phyloP scores from a whole-genome alignment of 1,139 yeast genomes.

The Yamadazyma aaseri region DNA sequence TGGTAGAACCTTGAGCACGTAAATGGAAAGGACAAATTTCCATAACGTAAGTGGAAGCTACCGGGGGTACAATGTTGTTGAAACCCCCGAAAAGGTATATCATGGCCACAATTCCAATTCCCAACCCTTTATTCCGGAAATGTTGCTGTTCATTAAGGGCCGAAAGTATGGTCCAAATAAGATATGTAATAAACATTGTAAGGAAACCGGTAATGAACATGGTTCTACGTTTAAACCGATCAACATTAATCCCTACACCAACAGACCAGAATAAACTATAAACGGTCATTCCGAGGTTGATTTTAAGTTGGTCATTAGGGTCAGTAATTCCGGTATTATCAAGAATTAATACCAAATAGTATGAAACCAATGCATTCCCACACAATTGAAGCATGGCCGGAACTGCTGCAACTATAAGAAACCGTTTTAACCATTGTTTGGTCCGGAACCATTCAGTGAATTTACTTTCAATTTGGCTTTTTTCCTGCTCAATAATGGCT shows the following conservation, averaged over 20 bases:
- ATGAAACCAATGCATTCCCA: constrained; percentile 16
- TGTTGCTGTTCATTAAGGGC: constrained; percentile 31
- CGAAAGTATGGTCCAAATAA: constrained; percentile 30
- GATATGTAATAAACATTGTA: constrained; percentile 14
- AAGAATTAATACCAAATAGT: constrained; percentile 16
- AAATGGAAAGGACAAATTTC: constrained; percentile 12
- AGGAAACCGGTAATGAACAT: constrained; percentile 1
- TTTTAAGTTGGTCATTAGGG: constrained; percentile 1
- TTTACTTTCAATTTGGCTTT: constrained; percentile 12
- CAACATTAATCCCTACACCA: constrained; percentile 9
- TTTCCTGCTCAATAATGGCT: constrained; percentile 24
- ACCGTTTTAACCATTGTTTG: constrained; percentile 7
- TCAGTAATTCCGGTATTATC: constrained; percentile 16
- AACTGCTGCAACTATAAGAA: constrained; percentile 9
- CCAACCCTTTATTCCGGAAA: constrained; percentile 23
- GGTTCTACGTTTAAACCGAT: constrained; percentile 8
- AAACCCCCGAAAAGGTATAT: constrained; percentile 15
- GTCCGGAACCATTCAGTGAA: constrained; percentile 26
- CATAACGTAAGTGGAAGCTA: constrained; percentile 15
- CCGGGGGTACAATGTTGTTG: constrained; percentile 13
- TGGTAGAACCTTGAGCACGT: constrained; percentile 9
- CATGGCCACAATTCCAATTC: constrained; percentile 12
- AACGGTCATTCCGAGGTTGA: constrained; percentile 11
- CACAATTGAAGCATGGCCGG: constrained; percentile 14
- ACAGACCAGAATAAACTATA: constrained; percentile 10